Percentiles rank a stretch among this genome's conserved stretches.
Evolutionary conservation across 2,329 filamentous ascomycete genomes (phyloP).

Genomic region (Cladophialophora psammophila): DNA sequence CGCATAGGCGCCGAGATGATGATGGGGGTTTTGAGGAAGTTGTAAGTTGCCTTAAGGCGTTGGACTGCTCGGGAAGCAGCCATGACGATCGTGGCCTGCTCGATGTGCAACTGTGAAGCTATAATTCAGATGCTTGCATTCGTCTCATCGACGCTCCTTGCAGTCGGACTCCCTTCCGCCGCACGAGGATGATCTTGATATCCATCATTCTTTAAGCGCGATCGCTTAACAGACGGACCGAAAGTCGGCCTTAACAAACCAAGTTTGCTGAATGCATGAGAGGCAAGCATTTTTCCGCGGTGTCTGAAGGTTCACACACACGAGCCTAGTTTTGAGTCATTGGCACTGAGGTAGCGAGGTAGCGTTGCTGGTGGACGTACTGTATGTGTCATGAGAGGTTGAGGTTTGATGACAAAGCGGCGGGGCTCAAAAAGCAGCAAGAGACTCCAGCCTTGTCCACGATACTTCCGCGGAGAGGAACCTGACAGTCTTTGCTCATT

Average conservation of each 20-base stretch:
- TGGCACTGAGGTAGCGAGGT: neutral
- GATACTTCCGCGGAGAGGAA: slow-evolving; percentile 1
- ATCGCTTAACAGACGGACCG: neutral
- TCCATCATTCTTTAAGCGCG: neutral
- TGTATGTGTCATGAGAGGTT: neutral
- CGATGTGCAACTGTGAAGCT: neutral
- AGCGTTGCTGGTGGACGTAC: neutral
- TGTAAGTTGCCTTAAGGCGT: slow-evolving; percentile 15
- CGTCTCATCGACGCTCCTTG: neutral
- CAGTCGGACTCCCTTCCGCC: neutral
- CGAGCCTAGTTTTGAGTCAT: neutral
- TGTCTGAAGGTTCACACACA: neutral
- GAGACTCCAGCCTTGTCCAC: neutral
- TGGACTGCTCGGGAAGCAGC: slow-evolving; percentile 11
- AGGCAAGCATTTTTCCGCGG: slow-evolving; percentile 1
- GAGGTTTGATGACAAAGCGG: slow-evolving; percentile 1
- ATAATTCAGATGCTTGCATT: neutral
- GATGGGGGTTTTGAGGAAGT: slow-evolving; percentile 44
- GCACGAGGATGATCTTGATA: neutral
- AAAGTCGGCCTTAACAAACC: neutral
- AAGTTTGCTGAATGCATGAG: neutral
- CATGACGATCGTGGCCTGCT: neutral
- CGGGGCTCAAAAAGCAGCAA: neutral
- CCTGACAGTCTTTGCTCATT: neutral
- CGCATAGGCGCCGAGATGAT: slow-evolving; percentile 73